Conservation (phyloP, 2,329 filamentous ascomycete genomes). For the Trichophyton schoenleinii region DNA sequence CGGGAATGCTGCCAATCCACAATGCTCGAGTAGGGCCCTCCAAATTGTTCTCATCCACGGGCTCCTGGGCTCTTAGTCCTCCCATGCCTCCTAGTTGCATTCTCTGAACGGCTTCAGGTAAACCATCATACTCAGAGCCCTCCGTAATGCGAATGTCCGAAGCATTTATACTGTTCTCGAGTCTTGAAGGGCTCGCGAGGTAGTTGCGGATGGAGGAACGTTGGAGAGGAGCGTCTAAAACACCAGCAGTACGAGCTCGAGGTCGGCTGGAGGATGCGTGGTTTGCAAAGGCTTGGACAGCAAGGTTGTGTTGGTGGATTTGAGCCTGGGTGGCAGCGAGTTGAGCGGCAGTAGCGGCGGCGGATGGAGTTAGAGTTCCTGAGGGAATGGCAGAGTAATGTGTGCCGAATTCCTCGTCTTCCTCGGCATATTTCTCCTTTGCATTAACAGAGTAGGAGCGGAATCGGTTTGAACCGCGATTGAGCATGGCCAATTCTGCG, state of each 20-base stretch:
- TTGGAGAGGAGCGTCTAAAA: conserved; percentile 64
- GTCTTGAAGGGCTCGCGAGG: conserved; percentile 59
- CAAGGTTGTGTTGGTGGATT: conserved; percentile 84
- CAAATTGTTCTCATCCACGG: conserved; percentile 63
- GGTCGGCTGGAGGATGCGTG: conserved; percentile 72
- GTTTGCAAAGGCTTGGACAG: conserved; percentile 81
- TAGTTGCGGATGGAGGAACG: conserved; percentile 58
- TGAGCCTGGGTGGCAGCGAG: conserved; percentile 49
- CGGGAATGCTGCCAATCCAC: conserved; percentile 95
- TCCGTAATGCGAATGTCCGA: conserved; percentile 64
- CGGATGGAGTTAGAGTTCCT: conserved; percentile 47
- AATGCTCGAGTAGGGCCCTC: conserved; percentile 86
- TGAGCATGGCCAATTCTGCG: conserved; percentile 61
- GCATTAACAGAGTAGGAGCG: conserved; percentile 97
- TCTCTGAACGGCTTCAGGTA: conserved; percentile 69
- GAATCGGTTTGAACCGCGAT: conserved; percentile 72
- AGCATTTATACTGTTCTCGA: conserved; percentile 63
- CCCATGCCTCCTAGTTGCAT: conserved; percentile 55
- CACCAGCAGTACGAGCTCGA: conserved; percentile 79
- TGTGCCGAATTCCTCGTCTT: conserved; percentile 62
- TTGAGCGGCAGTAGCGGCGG: conserved; percentile 45
- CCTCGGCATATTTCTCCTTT: conserved; percentile 89
- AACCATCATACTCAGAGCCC: conserved; percentile 64
- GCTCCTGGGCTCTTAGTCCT: conserved; percentile 54
- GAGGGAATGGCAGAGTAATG: conserved; percentile 46